Evolutionary conservation across 1,139 yeast genomes (phyloP), one percentile per base, ranked within the genome.

Genomic region (Diutina ranongensis): DNA sequence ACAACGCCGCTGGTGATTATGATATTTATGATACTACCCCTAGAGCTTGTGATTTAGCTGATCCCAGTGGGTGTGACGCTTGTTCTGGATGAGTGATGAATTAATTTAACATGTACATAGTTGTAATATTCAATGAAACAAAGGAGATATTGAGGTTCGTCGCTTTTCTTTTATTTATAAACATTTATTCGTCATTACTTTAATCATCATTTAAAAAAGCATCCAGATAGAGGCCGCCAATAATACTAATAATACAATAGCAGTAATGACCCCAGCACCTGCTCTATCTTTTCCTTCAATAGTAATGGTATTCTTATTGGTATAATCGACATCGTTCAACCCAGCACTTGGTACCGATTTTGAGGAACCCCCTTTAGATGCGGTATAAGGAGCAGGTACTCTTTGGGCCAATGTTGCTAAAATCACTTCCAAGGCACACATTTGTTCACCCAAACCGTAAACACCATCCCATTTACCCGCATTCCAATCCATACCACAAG

Each of bases 401-500:
- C 20, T 12, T 10, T 7, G 5, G 18, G n/a, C 36, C 4, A 41
- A 13, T 13, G 20, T 19, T 28, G 35, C 35, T 51, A 51, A 41
- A 31, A 88, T 74, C 4, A 77, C 78, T 59, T 88, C 97, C 49
- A 88, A 67, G 0, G 97, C 95, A 45, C 78, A 63, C 85, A 89
- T 85, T 62, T 89, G 96, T 63, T 89, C 97, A 51, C 97, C 97
- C 38, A 89, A 71, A n/a, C 97, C 97, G 55, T 76, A 88, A 45
- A 55, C 60, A 2, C 80, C 82, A 62, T 89, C 97, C 83, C 88
- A 89, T 15, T 46, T 36, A 15, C 51, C 44, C 63, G 67, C 27
- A 40, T 76, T 65, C 97, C 97, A 89, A 57, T 83, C 74, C 49
- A 78, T 60, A 40, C 97, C 97, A 68, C 97, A 89, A 0, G 97